phyloP scores from a whole-genome alignment of 768 basidiomycete species.

The Suillus cothurnatus region DNA sequence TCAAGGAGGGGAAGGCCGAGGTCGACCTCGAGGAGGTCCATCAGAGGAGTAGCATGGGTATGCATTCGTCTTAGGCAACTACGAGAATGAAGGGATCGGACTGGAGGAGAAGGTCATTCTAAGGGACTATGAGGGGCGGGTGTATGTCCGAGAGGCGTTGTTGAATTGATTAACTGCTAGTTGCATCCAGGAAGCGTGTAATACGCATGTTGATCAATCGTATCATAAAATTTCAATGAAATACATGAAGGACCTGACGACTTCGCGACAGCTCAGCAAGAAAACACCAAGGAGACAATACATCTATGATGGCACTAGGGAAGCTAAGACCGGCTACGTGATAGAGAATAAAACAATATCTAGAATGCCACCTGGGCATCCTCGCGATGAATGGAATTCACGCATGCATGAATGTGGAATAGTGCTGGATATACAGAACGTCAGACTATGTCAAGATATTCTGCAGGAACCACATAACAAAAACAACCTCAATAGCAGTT shows the following conservation, averaged over 20 bases:
- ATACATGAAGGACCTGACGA: neutral
- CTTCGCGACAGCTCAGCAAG: neutral
- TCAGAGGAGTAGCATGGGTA: constrained; percentile 11
- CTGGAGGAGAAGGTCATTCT: constrained; percentile 14
- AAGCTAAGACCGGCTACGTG: neutral
- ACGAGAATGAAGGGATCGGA: constrained; percentile 12
- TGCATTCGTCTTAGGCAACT: constrained; percentile 29
- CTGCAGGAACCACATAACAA: neutral
- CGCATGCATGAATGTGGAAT: neutral
- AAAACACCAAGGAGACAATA: neutral
- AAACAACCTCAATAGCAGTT: constrained; percentile 4
- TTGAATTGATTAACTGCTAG: neutral
- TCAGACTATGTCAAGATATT: neutral
- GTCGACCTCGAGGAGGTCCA: constrained; percentile 11
- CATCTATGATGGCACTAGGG: neutral
- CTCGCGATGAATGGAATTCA: neutral
- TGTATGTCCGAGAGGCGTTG: constrained; percentile 20
- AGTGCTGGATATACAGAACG: neutral
- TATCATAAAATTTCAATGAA: neutral
- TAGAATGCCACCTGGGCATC: constrained; percentile 1
- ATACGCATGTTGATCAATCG: neutral
- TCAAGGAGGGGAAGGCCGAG: constrained; percentile 33
- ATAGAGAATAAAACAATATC: neutral
- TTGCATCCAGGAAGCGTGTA: neutral
- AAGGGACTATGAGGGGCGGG: constrained; percentile 33